Percentiles rank a stretch among this genome's conserved stretches.
These are phyloP conservation scores for Phytopythium cucurbitacearum DNA, from an alignment of 352 stramenopile species.

Conservation along the genomic window DNA sequence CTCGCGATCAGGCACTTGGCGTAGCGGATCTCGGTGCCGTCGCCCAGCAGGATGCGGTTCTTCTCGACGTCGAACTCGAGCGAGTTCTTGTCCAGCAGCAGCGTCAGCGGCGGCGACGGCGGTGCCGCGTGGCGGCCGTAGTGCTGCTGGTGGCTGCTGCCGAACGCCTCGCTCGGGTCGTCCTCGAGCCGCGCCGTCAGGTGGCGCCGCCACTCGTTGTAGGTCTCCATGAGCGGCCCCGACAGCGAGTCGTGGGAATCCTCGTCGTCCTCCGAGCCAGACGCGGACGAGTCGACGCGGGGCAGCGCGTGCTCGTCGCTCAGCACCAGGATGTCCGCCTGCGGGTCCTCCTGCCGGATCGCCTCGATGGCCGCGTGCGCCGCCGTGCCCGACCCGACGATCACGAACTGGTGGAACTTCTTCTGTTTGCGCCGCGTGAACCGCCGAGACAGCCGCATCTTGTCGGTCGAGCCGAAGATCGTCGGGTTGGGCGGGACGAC, in stretches of 20 bases:
- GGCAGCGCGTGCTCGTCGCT: constrained; percentile 74
- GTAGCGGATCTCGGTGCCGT: constrained; percentile 79
- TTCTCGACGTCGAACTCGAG: constrained; percentile 86
- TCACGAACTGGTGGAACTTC: constrained; percentile 86
- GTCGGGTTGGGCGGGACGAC: not conserved
- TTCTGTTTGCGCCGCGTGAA: constrained; percentile 70
- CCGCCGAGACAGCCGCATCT: constrained; percentile 43
- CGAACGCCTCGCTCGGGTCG: constrained; percentile 29
- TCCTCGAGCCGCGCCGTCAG: constrained; percentile 77
- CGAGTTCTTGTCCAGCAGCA: constrained; percentile 71
- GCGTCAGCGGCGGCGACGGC: constrained; percentile 43
- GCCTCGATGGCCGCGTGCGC: constrained; percentile 89
- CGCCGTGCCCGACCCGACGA: constrained; percentile 84
- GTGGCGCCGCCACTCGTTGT: constrained; percentile 90
- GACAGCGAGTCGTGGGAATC: constrained; percentile 21
- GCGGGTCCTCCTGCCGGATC: constrained; percentile 75
- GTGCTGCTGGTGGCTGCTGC: not conserved
- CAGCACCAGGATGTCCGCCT: constrained; percentile 87
- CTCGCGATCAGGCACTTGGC: constrained; percentile 87
- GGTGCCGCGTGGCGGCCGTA: not conserved
- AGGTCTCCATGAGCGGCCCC: constrained; percentile 71
- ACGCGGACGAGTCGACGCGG: constrained; percentile 46
- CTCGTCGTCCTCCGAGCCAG: constrained; percentile 10
- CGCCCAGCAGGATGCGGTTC: constrained; percentile 73
- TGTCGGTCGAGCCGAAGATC: constrained; percentile 16